Conservation (phyloP, 345 rosid species). For the Geranium brycei region DNA sequence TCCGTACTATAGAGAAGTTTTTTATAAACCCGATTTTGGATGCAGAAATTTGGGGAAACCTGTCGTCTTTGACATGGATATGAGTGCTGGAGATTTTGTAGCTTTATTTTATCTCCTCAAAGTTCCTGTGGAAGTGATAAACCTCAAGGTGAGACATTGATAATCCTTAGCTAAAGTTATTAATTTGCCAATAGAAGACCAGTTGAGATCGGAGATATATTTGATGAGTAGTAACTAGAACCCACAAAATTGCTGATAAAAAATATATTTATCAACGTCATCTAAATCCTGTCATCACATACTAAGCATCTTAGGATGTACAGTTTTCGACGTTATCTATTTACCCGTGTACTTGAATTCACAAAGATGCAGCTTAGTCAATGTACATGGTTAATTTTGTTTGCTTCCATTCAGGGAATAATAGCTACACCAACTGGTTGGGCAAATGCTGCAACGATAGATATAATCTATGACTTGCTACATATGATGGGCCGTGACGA, state of each 20-base stretch:
- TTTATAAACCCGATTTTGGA: slow-evolving; percentile 42
- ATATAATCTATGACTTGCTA: slow-evolving; percentile 64
- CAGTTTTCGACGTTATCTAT: too few species aligned
- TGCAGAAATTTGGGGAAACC: slow-evolving; percentile 50
- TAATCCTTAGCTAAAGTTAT: too few species aligned
- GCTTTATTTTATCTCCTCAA: slow-evolving; percentile 76
- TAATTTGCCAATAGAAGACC: too few species aligned
- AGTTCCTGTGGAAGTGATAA: slow-evolving; percentile 51
- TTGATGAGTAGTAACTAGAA: too few species aligned
- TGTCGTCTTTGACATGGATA: slow-evolving; percentile 81
- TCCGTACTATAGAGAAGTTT: slow-evolving; percentile 53
- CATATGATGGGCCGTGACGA: slow-evolving; percentile 99
- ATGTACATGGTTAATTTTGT: background rate
- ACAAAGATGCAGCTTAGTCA: background rate
- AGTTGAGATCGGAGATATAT: too few species aligned
- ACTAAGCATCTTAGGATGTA: too few species aligned
- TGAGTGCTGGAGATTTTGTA: slow-evolving; percentile 89
- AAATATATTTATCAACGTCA: too few species aligned
- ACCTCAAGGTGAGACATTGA: slow-evolving; percentile 43
- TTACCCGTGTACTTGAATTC: too few species aligned
- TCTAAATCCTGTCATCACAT: too few species aligned
- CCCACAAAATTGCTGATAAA: too few species aligned
- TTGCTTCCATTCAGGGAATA: slow-evolving; percentile 38
- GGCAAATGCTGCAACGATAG: slow-evolving; percentile 92
- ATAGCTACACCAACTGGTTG: slow-evolving; percentile 78